Base-by-base conservation (phyloP, 148 eudicot genomes). In the Mesembryanthemum crystallinum region DNA sequence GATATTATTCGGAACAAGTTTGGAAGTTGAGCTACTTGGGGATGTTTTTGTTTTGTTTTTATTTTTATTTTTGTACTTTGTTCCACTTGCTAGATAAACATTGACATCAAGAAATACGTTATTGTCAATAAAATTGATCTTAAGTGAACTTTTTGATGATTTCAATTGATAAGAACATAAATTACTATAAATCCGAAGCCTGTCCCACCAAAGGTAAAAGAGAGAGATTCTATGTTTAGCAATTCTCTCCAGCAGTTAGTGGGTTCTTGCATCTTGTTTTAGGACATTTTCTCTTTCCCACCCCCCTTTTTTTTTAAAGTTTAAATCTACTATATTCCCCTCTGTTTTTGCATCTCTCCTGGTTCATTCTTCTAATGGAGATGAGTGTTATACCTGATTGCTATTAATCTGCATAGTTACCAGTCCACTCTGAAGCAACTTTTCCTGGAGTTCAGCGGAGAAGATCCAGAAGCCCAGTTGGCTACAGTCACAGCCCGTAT, bases 351-450 rank as follows among this genome's bases (percentile, higher is more conserved):
- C 51, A 33, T 42, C 25, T 52, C 39, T 18, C 12, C 0, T 51
- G 42, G 29, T 64, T 64, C 1, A 32, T 64, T 30, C 7, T 2
- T 27, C 11, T 57, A 27, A 5, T 57, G 57, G 57, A 52, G 57
- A 52, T 57, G 27, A 57, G 61, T 57, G 27, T 20, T 8, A 45
- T 32, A 14, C 67, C 60, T 73, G 42, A 64, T 28, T 67, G 72
- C 52, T 33, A n/a, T 82, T 47, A 32, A 68, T 2, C 35, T 72
- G 64, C 37, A 62, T 87, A 94, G 98, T 80, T 94, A 94, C 73
- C 97, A 90, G 78, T 82, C 92, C 32, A 92, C 98, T 49, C 82
- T 94, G 83, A 91, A 85, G 83, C 97, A 83, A 82, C 90, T 94
- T 59, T 90, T 92, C 74, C 86, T 81, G 79, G 98, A 92, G 77